Percentiles rank a stretch among this genome's conserved stretches.
Evolutionary conservation across 192 early-diverging fungal species (phyloP).

Genomic region (Coemansia sp.): DNA sequence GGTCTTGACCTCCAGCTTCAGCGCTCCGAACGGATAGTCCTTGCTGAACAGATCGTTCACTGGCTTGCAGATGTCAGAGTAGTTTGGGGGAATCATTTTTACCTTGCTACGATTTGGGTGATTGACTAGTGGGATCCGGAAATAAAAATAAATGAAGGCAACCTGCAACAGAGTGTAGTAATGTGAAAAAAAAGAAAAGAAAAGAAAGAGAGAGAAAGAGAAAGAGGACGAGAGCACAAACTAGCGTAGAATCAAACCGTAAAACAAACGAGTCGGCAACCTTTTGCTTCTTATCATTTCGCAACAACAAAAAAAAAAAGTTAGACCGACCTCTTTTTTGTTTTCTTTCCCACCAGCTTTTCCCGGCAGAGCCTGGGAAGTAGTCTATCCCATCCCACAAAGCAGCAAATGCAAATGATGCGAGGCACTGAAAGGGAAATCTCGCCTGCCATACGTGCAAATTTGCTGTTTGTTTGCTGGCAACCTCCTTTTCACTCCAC

Average conservation of each 20-base stretch:
- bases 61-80: conserved; percentile 92
- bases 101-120: neutral
- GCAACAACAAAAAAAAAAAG: too few relatives aligned
- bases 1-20: conserved; percentile 98
- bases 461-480: neutral
- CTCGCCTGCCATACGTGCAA: neutral
- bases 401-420: neutral
- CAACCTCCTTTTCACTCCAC: neutral
- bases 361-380: too few relatives aligned
- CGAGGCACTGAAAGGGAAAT: conserved; percentile 2
- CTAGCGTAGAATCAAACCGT: neutral
- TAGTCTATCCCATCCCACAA: neutral
- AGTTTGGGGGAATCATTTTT: conserved; percentile 74
- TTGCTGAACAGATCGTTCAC: conserved; percentile 94
- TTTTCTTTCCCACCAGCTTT: too few relatives aligned
- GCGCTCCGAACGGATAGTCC: conserved; percentile 91
- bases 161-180: too few relatives aligned
- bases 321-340: too few relatives aligned
- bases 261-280: neutral
- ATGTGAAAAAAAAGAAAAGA: conserved; percentile 3
- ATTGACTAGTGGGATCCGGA: conserved; percentile 1
- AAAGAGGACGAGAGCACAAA: neutral
- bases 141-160: neutral
- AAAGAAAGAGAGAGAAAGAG: neutral
- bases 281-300: neutral